Conservation (phyloP, 1,139 yeast genomes). For the Kurtzmaniella quercitrusa region DNA sequence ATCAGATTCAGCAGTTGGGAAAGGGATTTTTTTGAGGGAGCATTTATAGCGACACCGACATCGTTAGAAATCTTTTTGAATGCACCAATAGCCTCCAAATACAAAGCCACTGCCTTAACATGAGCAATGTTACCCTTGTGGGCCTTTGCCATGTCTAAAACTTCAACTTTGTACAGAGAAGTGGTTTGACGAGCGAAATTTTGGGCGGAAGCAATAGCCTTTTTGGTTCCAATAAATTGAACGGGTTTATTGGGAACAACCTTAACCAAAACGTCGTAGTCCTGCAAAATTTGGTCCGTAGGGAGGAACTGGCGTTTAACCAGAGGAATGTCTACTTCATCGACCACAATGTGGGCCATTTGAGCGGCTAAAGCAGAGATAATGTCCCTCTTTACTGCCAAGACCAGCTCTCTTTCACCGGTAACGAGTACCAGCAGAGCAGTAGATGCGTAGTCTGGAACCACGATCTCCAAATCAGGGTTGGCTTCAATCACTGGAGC, state of each 20-base stretch:
- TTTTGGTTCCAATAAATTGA: constrained; percentile 60
- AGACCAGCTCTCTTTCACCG: constrained; percentile 63
- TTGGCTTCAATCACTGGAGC: not conserved
- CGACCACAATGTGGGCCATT: constrained; percentile 29
- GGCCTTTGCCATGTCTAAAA: constrained; percentile 79
- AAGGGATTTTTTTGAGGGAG: constrained; percentile 42
- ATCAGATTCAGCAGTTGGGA: constrained; percentile 15
- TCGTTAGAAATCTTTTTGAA: constrained; percentile 44
- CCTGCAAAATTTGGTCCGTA: constrained; percentile 39
- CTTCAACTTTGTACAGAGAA: constrained; percentile 52
- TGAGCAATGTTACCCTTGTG: constrained; percentile 77
- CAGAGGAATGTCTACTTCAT: constrained; percentile 40
- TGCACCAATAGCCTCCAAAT: constrained; percentile 49
- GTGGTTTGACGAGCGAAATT: constrained; percentile 51
- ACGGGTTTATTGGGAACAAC: constrained; percentile 46
- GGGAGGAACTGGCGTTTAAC: constrained; percentile 45
- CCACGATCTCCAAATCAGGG: constrained; percentile 25
- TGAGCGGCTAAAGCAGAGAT: constrained; percentile 44
- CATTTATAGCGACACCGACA: constrained; percentile 49
- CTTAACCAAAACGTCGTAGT: constrained; percentile 59
- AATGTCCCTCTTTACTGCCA: constrained; percentile 45
- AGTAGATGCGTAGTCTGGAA: constrained; percentile 28
- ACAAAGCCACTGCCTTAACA: constrained; percentile 69
- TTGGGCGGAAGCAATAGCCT: constrained; percentile 57
- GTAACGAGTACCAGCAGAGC: constrained; percentile 36